phyloP scores from a whole-genome alignment of 371 early-diverging fungal genomes.

The Mucor piriformis region DNA sequence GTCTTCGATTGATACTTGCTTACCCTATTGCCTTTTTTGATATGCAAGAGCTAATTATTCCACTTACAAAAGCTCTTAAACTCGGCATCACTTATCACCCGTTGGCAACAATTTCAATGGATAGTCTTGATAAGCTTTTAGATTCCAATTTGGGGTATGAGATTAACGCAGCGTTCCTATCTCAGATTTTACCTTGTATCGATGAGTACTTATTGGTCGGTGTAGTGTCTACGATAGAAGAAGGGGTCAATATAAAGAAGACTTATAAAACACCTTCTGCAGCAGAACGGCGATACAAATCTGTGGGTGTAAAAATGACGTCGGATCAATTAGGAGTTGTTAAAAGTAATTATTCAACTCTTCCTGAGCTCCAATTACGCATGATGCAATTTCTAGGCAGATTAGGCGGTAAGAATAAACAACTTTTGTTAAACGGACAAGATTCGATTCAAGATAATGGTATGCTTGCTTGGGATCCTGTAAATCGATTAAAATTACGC shows the following conservation, averaged over 20 bases:
- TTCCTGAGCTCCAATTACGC: constrained; percentile 60
- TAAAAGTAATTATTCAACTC: constrained; percentile 13
- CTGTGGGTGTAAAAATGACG: constrained; percentile 13
- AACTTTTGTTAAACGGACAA: constrained; percentile 37
- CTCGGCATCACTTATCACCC: constrained; percentile 74
- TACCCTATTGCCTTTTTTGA: constrained; percentile 64
- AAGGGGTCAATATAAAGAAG: constrained; percentile 1
- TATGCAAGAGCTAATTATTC: constrained; percentile 49
- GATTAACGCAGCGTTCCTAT: constrained; percentile 23
- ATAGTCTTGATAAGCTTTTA: constrained; percentile 63
- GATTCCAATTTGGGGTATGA: constrained; percentile 33
- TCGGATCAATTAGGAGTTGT: constrained; percentile 23
- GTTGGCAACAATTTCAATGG: constrained; percentile 64
- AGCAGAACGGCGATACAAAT: constrained; percentile 16
- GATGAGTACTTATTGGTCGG: constrained; percentile 71
- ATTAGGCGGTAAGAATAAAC: constrained; percentile 65
- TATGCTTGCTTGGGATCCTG: constrained; percentile 66
- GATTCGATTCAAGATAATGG: constrained; percentile 6
- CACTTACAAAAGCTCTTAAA: constrained; percentile 64
- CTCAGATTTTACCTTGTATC: constrained; percentile 59
- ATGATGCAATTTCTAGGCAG: constrained; percentile 70
- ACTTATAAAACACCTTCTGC: constrained; percentile 17
- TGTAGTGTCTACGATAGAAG: constrained; percentile 14
- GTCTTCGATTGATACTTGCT: constrained; percentile 66
- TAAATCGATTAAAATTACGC: constrained; percentile 50